Base-by-base conservation (phyloP, 2,329 filamentous ascomycete genomes). In the Pseudopithomyces maydicus region DNA sequence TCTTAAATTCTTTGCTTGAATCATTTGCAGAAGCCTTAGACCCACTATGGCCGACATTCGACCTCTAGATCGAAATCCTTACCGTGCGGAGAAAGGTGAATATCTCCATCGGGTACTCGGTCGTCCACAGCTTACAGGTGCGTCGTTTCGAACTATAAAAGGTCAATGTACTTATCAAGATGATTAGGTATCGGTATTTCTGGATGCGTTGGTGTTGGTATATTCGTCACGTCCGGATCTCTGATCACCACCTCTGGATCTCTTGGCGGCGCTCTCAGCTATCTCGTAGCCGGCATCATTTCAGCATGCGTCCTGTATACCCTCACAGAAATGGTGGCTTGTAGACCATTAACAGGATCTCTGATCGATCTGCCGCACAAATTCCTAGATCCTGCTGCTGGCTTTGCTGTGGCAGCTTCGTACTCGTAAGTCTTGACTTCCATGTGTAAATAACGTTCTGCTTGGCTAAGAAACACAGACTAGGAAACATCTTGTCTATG, bases 401-500 rank as follows among this genome's bases (percentile, higher is more conserved):
- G 66, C 2, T 69, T 68, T 42, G 61, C 66, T 14, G 59, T 69
- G 3, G 64, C 59, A 20, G 47, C 56, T 6, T 62, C 64, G 23
- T 69, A 69, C 38, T 43, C 57, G 62, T 62, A 48, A 43, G 61
- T 42, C 11, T 19, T 3, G 7, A 10, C 32, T n/a, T 17, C 38
- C 12, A 17, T 6, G 4, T 51, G 33, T 11, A 6, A 7, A 5
- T 10, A 14, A 19, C 10, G 22, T 6, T 10, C 2, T 12, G 6
- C 50, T 2, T 5, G 44, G 26, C 46, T 2, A 56, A 20, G 14
- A 35, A 12, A 2, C 6, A 15, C 10, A 69, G 66, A 2, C 36
- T 69, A 14, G 60, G 57, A 11, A 67, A 69, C 22, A 64, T 67
- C 6, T 62, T 57, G 32, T 64, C 65, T 12, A 69, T 69, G 65